Evolutionary conservation across 2,329 filamentous ascomycete genomes (phyloP).

Genomic region (Aciculosporium take): DNA sequence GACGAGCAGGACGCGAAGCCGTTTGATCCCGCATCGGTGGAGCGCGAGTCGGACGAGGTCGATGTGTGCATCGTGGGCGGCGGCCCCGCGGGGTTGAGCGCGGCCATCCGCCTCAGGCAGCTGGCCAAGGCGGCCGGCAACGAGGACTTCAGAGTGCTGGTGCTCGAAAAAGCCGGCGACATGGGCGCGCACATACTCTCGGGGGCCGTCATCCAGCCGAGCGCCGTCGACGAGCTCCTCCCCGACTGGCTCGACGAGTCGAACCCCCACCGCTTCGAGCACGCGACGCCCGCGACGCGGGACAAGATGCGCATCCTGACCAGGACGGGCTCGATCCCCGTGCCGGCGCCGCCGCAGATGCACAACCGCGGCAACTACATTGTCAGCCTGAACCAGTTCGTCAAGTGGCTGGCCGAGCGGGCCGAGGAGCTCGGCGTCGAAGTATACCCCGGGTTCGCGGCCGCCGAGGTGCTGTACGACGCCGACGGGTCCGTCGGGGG

Average conservation of each 20-base stretch:
- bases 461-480: constrained; percentile 80
- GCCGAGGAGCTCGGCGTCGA: constrained; percentile 96
- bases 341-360: constrained; percentile 93
- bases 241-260: constrained; percentile 86
- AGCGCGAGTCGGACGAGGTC: constrained; percentile 83
- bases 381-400: constrained; percentile 85
- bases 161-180: constrained; percentile 92
- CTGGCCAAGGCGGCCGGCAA: constrained; percentile 88
- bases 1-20: constrained; percentile 24
- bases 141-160: constrained; percentile 83
- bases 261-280: constrained; percentile 76
- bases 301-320: constrained; percentile 95
- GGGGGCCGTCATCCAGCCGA: constrained; percentile 86
- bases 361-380: constrained; percentile 97
- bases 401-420: constrained; percentile 87
- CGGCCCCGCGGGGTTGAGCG: constrained; percentile 84
- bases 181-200: constrained; percentile 90
- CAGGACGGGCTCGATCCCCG: constrained; percentile 58
- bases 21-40: constrained; percentile 54
- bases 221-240: constrained; percentile 74
- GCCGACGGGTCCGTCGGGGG: constrained; percentile 79
- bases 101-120: constrained; percentile 90
- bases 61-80: constrained; percentile 95
- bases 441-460: constrained; percentile 90
- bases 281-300: constrained; percentile 66